Base-by-base conservation (phyloP, 345 rosid species). In the Gossypium anomalum region DNA sequence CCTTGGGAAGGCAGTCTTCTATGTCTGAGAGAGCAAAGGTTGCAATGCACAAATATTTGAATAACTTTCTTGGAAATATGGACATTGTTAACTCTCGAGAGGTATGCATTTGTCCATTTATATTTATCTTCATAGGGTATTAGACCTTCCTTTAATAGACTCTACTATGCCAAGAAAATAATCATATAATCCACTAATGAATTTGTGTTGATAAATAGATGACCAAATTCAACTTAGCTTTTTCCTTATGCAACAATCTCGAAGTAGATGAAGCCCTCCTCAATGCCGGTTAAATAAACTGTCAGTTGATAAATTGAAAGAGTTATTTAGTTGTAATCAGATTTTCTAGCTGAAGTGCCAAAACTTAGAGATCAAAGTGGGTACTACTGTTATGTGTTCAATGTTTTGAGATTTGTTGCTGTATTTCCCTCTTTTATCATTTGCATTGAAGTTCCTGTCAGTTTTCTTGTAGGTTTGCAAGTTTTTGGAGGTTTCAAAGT, bases 11-110 rank as follows among this genome's bases (percentile, higher is more conserved):
- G 84, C 99, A 93, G 75, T 89, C 92, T 78, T 90, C 99, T 2
- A 90, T 95, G 78, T 88, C 99, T 1, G 97, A 87, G 60, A 85
- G 90, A 81, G 97, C 98, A 67, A 93, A 95, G 87, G 88, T 85
- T 78, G 97, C 99, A 62, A 95, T 95, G 99, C 98, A 95, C 78
- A 89, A 88, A 75, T 95, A 95, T 79, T 76, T 95, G 75, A 93
- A 93, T 80, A 91, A 90, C 78, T 95, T 95, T 85, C 83, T 95
- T 71, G 99, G 99, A 60, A 91, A 93, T 80, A 75, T 93, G 87
- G 98, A 92, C 81, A 93, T 95, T 80, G 97, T 88, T 71, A 95
- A 95, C 79, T 95, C 98, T 43, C 90, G 86, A 73, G 99, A 95
- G 98, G 99, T 93, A 83, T 72, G 70, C 73, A 80, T 67, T 76